A percentile compares a stretch with the other conserved stretches of the same genome.
Conservation (phyloP, 2,329 filamentous ascomycete genomes). For the Cytospora leucostoma region DNA sequence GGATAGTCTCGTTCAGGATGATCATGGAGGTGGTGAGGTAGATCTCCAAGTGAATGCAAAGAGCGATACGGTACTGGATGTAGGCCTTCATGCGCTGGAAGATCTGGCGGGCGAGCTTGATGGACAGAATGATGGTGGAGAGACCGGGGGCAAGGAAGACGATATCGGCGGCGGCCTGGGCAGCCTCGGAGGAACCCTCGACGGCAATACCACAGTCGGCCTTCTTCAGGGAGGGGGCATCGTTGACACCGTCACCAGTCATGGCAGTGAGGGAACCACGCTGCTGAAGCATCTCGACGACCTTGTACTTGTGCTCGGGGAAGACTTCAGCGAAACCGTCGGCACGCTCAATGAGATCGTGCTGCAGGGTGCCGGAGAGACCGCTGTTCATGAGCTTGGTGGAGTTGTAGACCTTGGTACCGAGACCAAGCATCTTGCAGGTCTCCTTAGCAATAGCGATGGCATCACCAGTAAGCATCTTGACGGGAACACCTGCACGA, state of each 20-base stretch:
- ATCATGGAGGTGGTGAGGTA: conserved; percentile 79
- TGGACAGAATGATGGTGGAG: conserved; percentile 69
- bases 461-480: conserved; percentile 81
- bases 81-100: conserved; percentile 80
- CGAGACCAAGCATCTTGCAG: conserved; percentile 78
- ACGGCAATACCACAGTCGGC: conserved; percentile 73
- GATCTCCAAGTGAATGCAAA: conserved; percentile 73
- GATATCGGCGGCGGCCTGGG: conserved; percentile 72
- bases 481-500: conserved; percentile 62
- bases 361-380: conserved; percentile 70
- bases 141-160: conserved; percentile 74
- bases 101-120: conserved; percentile 74
- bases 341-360: conserved; percentile 74
- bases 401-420: conserved; percentile 80
- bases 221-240: conserved; percentile 73
- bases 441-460: conserved; percentile 80
- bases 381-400: conserved; percentile 75
- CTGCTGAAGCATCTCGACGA: conserved; percentile 75
- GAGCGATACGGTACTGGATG: conserved; percentile 75
- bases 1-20: conserved; percentile 76
- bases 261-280: conserved; percentile 70
- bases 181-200: conserved; percentile 71
- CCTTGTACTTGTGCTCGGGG: conserved; percentile 75
- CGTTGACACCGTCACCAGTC: conserved; percentile 76
- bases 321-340: conserved; percentile 75